Percentiles rank a stretch among this genome's conserved stretches.
Evolutionary conservation across 805 yeast species (phyloP).

Genomic region (Metschnikowia dekortorum): DNA sequence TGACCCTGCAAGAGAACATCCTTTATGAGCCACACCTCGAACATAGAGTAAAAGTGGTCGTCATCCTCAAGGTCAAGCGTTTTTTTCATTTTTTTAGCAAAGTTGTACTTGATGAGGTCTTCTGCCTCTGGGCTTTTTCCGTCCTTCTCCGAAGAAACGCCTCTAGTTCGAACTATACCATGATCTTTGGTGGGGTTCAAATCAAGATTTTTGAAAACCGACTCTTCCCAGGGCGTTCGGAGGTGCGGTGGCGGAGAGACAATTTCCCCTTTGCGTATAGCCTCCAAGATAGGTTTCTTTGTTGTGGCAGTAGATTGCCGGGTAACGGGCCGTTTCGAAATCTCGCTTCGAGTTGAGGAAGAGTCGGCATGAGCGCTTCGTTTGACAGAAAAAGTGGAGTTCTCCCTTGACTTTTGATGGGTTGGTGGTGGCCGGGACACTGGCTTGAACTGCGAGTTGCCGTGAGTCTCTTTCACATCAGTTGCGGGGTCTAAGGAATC

Average conservation of each 20-base stretch:
- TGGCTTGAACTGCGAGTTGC: neutral
- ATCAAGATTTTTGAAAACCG: slow-evolving; percentile 22
- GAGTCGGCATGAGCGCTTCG: neutral
- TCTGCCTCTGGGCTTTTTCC: slow-evolving; percentile 7
- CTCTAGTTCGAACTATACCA: slow-evolving; percentile 12
- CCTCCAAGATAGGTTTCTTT: neutral
- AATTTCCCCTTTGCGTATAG: neutral
- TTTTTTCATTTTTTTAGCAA: slow-evolving; percentile 32
- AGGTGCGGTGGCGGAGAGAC: slow-evolving; percentile 11
- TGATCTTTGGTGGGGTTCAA: slow-evolving; percentile 8
- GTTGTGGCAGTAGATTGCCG: neutral
- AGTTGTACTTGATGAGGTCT: slow-evolving; percentile 20
- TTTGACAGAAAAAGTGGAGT: neutral
- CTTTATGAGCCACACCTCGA: slow-evolving; percentile 72
- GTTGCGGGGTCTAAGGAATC: neutral
- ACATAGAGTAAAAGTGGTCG: slow-evolving; percentile 58
- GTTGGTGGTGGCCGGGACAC: neutral
- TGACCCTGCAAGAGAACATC: slow-evolving; percentile 88
- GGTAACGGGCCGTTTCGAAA: neutral
- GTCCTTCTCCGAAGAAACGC: slow-evolving; percentile 1
- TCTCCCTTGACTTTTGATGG: neutral
- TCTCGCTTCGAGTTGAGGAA: neutral
- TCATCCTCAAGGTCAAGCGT: slow-evolving; percentile 45
- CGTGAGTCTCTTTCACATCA: neutral
- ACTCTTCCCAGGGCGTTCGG: slow-evolving; percentile 23